Percentiles rank a stretch among this genome's conserved stretches.
These are phyloP conservation scores for Biscogniauxia marginata DNA, from an alignment of 2,329 filamentous ascomycete genomes.

Conservation along the genomic window DNA sequence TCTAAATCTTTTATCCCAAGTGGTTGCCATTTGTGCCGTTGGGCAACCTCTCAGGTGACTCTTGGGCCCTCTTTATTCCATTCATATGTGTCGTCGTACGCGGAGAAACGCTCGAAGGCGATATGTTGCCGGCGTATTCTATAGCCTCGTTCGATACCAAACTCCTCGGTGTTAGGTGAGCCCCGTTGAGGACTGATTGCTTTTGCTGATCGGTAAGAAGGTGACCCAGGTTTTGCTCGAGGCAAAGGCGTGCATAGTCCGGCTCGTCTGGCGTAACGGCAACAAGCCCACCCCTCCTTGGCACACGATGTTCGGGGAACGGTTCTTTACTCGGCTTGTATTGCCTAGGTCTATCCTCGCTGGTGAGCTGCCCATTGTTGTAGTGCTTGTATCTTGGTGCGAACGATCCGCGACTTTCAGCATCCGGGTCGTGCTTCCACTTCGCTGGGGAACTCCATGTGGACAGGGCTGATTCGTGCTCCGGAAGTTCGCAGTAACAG, in stretches of 20 bases:
- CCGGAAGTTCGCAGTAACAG: slow-evolving; percentile 58
- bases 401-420: slow-evolving; percentile 50
- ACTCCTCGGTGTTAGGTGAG: slow-evolving; percentile 47
- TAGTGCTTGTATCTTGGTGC: slow-evolving; percentile 59
- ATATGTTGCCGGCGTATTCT: slow-evolving; percentile 24
- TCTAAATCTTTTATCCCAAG: slow-evolving; percentile 12
- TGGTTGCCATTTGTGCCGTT: slow-evolving; percentile 21
- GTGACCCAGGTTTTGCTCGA: slow-evolving; percentile 57
- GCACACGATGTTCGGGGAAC: slow-evolving; percentile 54
- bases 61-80: slow-evolving; percentile 22
- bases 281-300: slow-evolving; percentile 50
- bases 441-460: slow-evolving; percentile 46
- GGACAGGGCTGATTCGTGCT: slow-evolving; percentile 45
- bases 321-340: slow-evolving; percentile 51
- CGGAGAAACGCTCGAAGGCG: slow-evolving; percentile 24
- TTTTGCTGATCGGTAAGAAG: slow-evolving; percentile 48
- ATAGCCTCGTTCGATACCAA: slow-evolving; percentile 32
- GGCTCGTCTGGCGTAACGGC: slow-evolving; percentile 55
- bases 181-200: slow-evolving; percentile 45
- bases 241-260: slow-evolving; percentile 54
- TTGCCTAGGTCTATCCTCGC: slow-evolving; percentile 49
- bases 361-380: slow-evolving; percentile 52
- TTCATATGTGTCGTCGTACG: slow-evolving; percentile 22
- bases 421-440: slow-evolving; percentile 60
- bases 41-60: slow-evolving; percentile 20